Base-by-base conservation (phyloP, 2,329 filamentous ascomycete genomes). In the Mariannaea elegans region DNA sequence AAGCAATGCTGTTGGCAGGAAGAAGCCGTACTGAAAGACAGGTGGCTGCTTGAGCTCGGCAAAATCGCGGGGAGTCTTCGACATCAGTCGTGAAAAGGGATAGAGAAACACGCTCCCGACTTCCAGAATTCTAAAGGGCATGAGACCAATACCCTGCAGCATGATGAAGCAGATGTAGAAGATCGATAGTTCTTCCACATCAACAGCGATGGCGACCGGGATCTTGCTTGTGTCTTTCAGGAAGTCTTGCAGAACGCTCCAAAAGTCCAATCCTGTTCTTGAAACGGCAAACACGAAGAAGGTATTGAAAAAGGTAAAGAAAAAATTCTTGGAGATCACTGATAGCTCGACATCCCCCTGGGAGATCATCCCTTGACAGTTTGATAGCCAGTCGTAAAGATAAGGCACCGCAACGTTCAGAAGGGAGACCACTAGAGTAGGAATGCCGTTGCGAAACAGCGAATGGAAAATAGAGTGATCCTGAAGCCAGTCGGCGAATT, bases 301-400 rank as follows among this genome's bases (percentile, higher is more conserved):
- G 57, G 98, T 92, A 78, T 99, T 99, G 86, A 99, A 98, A 77
- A 99, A 99, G 9, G 91, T 94, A 75, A 99, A 99, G 83, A 98
- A 97, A 79, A 98, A 99, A 77, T 98, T 99, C 80, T 99, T 99
- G 53, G 93, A 97, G 65, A 99, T 94, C 42, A 96, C 84, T 0
- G 95, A 98, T 7, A 99, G 83, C 76, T 98, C 95, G 19, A 99
- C 89, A 63, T 99, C 95, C 42, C 93, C 93, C 68, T 93, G 92
- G 0, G 95, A 98, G 50, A 97, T 92, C 89, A 96, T 96, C 47
- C 95, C 95, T 79, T 99, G 95, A 51, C 87, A 85, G 73, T 94
- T 94, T 3, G 94, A 93, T 10, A 99, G 85, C 81, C 89, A 97
- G 69, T 97, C 93, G 78, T 99, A 99, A 0, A 99, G 81, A 73